Base-by-base conservation (phyloP, 2,329 filamentous ascomycete species). In the Madurella mycetomatis region DNA sequence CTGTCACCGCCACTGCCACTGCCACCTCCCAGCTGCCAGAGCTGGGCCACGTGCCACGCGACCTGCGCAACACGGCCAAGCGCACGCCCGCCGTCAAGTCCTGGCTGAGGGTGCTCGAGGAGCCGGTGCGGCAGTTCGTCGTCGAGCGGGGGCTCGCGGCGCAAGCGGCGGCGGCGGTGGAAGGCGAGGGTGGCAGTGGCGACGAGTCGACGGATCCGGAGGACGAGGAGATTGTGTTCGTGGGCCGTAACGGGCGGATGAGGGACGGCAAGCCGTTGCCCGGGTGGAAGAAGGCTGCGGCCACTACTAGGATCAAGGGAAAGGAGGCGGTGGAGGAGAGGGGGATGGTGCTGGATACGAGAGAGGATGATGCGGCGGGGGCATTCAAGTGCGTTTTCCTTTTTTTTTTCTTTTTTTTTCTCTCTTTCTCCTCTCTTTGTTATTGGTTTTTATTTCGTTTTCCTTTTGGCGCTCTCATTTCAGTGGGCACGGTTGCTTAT, bases 141-240 rank as follows among this genome's bases (percentile, higher is more conserved):
- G 65, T 87, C 32, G 80, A 82, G 52, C 70, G 63, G 60, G 56
- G 65, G 47, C 9, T 59, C 39, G 53, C 56, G 2, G 48, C 54
- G 17, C n/a, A n/a, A n/a, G 56, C 54, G 40, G 39, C 49, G 7
- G 32, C 18, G 11, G 42, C 41, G 9, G 43, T 12, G 12, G 56
- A 52, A 3, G 54, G 48, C 5, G 47, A 53, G 16, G 59, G 59
- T 32, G 59, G 57, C 5, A 51, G 25, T 47, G 51, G 56, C 45
- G 54, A 64, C 16, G 71, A 73, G 30, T 72, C 76, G 46, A 71
- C 74, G 52, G 79, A 82, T 60, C 72, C 70, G 31, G 79, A 83
- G 31, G 90, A 95, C 58, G 91, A 96, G 58, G 90, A 96, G 72
- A 90, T 96, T 61, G 91, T 96, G 11, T 96, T 96, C 69, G 84